These are phyloP conservation scores for Cyclotella baltica DNA, from an alignment of 108 stramenopile species.

Conservation along the genomic window DNA sequence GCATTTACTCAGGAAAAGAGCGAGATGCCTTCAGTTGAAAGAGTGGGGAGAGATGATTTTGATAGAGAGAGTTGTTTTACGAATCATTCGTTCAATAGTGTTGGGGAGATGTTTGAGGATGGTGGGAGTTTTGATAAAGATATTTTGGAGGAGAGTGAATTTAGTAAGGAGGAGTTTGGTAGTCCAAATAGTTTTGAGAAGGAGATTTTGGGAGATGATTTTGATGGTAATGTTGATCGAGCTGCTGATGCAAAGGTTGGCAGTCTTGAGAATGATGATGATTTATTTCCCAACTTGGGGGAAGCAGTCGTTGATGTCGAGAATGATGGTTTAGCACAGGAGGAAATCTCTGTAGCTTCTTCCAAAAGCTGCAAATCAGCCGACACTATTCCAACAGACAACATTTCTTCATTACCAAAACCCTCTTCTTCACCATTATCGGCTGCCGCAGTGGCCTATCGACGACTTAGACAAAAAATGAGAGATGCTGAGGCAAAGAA, in stretches of 20 bases:
- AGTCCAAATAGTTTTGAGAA: background rate
- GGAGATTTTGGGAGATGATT: background rate
- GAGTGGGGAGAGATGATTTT: background rate
- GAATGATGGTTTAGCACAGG: background rate
- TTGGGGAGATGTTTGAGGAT: background rate
- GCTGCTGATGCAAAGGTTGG: background rate
- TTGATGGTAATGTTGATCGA: background rate
- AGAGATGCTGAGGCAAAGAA: background rate
- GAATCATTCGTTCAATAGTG: background rate
- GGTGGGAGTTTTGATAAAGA: background rate
- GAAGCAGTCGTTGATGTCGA: background rate
- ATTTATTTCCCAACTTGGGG: background rate
- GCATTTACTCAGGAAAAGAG: background rate
- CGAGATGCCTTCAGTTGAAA: background rate
- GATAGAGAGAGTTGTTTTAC: background rate
- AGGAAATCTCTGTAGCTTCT: background rate
- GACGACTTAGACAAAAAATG: constrained; percentile 13
- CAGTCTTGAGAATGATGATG: background rate
- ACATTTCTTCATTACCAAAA: too few species aligned
- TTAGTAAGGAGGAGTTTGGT: background rate
- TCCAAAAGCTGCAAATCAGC: constrained; percentile 8
- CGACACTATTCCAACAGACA: too few species aligned
- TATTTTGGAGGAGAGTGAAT: background rate
- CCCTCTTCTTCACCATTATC: too few species aligned
- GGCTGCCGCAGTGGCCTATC: too few species aligned